Conservation (phyloP, 768 basidiomycete species). For the Mycena haematopus region DNA sequence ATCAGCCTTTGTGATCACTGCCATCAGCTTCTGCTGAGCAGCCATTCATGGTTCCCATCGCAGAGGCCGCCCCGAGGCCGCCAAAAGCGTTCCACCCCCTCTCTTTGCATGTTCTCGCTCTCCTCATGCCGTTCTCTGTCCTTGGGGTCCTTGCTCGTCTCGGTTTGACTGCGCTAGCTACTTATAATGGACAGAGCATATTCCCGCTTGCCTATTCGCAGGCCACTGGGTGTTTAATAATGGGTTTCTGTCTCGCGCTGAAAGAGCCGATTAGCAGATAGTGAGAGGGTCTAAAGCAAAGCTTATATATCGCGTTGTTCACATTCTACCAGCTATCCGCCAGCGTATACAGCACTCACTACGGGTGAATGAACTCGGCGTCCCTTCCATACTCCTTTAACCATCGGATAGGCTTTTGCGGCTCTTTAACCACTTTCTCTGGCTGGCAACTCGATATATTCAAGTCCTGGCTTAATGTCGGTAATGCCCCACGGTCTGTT, state of each 20-base stretch:
- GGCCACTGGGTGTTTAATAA: slow-evolving; percentile 86
- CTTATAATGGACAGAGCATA: slow-evolving; percentile 76
- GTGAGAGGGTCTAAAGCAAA: slow-evolving; percentile 53
- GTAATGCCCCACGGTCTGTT: slow-evolving; percentile 60
- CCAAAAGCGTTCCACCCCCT: slow-evolving; percentile 54
- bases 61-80: slow-evolving; percentile 38
- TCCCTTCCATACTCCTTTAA: background rate
- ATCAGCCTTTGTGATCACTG: too few relatives aligned
- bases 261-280: slow-evolving; percentile 77
- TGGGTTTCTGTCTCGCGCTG: slow-evolving; percentile 80
- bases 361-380: slow-evolving; percentile 60
- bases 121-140: slow-evolving; percentile 83
- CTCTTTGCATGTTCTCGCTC: slow-evolving; percentile 66
- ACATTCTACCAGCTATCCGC: slow-evolving; percentile 74
- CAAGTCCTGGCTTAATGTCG: slow-evolving; percentile 79
- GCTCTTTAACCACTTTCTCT: slow-evolving; percentile 95
- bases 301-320: background rate
- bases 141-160: slow-evolving; percentile 86
- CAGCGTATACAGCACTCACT: slow-evolving; percentile 85
- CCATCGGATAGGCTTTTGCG: slow-evolving; percentile 81
- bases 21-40: too few relatives aligned
- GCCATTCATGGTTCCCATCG: slow-evolving; percentile 37
- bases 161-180: slow-evolving; percentile 75
- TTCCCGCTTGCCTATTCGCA: slow-evolving; percentile 89
- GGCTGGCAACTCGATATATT: slow-evolving; percentile 93